phyloP scores from a whole-genome alignment of 139 green algal species.

The Coelastrella sp. region DNA sequence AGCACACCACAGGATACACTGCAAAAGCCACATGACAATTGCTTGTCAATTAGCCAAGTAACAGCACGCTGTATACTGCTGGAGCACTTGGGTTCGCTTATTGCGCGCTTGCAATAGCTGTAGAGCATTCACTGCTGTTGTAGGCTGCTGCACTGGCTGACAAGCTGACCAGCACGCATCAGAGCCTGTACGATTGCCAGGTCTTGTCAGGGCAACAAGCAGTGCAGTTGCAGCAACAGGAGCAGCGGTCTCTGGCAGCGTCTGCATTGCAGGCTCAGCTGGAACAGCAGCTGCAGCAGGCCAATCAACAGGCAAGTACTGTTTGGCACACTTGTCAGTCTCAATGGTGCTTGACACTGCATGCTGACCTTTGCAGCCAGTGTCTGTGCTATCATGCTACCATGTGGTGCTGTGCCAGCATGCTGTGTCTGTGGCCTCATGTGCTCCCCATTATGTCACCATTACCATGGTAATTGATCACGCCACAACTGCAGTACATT shows the following conservation, averaged over 20 bases:
- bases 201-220: slow-evolving; percentile 27
- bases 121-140: background rate
- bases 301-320: background rate
- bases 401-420: too few species aligned
- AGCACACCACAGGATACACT: too few species aligned
- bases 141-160: background rate
- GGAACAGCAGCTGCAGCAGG: slow-evolving; percentile 3
- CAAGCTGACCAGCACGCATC: background rate
- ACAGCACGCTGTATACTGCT: background rate
- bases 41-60: too few species aligned
- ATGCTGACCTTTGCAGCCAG: background rate
- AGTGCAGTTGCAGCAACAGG: slow-evolving; percentile 22
- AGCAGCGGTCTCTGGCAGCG: slow-evolving; percentile 14
- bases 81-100: too few species aligned
- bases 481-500: background rate
- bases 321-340: background rate
- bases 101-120: background rate
- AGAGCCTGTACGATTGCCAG: slow-evolving; percentile 1
- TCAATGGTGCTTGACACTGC: background rate
- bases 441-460: too few species aligned
- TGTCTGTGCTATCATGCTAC: too few species aligned
- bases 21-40: too few species aligned
- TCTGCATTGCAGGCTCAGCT: background rate
- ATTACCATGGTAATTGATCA: background rate
- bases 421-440: too few species aligned